Conservation (phyloP, 495 filamentous ascomycete genomes). For the Neurospora discreta region DNA sequence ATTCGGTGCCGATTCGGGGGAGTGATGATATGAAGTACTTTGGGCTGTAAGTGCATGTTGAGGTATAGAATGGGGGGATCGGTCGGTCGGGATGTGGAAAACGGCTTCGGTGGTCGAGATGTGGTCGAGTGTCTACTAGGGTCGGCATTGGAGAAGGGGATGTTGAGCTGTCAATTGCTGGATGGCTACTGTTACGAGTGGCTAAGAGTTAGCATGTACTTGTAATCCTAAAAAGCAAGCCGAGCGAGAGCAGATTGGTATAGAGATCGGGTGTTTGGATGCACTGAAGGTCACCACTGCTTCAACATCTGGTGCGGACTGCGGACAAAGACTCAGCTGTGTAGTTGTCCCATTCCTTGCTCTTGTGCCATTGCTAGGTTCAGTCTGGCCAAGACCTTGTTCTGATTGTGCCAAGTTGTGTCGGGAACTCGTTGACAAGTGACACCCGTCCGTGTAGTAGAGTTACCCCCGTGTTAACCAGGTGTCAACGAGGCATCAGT, state of each 20-base stretch:
- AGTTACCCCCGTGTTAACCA: neutral
- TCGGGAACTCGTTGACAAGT: neutral
- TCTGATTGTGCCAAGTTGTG: neutral
- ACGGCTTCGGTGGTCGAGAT: neutral
- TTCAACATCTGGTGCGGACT: neutral
- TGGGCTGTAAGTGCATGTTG: conserved; percentile 1
- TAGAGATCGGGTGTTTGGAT: neutral
- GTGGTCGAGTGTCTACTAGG: neutral
- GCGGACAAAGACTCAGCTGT: neutral
- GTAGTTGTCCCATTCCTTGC: neutral
- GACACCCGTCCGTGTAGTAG: neutral
- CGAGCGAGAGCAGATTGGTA: neutral
- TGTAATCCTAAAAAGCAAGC: neutral
- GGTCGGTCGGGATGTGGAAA: neutral
- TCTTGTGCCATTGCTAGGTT: neutral
- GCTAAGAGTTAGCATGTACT: neutral
- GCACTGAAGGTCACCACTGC: neutral
- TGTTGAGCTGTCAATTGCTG: neutral
- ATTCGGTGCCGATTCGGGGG: conserved; percentile 13
- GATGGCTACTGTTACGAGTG: neutral
- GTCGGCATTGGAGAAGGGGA: neutral
- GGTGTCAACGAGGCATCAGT: neutral
- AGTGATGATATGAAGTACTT: conserved; percentile 15
- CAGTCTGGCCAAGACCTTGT: neutral
- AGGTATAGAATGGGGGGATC: neutral